Percentiles rank a stretch among this genome's conserved stretches.
phyloP scores from a whole-genome alignment of 192 early-diverging fungal genomes.

The Endogone sp. region DNA sequence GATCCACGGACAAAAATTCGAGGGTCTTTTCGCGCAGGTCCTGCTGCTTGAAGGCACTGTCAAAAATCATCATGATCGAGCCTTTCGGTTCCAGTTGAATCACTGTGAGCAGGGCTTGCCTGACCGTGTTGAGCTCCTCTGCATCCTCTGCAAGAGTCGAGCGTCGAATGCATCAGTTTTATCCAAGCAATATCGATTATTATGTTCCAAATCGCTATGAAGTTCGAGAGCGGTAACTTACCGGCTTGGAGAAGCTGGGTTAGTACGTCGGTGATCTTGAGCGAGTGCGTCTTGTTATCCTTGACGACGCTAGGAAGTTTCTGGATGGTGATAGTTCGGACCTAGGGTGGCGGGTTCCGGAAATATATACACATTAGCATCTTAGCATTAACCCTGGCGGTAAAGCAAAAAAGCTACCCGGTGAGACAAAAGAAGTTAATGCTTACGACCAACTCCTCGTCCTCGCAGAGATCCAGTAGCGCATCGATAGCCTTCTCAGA shows the following conservation, averaged over 20 bases:
- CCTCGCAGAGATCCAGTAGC: slow-evolving; percentile 33
- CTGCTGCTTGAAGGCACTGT: slow-evolving; percentile 4
- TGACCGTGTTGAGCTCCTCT: slow-evolving; percentile 14
- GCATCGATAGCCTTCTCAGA: slow-evolving; percentile 31
- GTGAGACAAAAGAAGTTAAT: not conserved
- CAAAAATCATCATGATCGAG: slow-evolving; percentile 9
- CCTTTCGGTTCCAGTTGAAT: slow-evolving; percentile 9
- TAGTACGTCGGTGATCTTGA: slow-evolving; percentile 34
- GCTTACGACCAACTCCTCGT: slow-evolving; percentile 22
- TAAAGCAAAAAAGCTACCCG: not conserved
- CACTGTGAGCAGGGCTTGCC: slow-evolving; percentile 14
- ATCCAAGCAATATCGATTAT: too few species aligned
- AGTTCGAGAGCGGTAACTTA: too few species aligned
- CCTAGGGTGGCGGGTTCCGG: slow-evolving; percentile 3
- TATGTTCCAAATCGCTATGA: too few species aligned
- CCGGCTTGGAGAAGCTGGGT: slow-evolving; percentile 35
- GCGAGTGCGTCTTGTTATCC: slow-evolving; percentile 24
- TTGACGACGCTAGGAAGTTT: slow-evolving; percentile 25
- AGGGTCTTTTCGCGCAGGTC: slow-evolving; percentile 13
- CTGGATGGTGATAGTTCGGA: slow-evolving; percentile 27
- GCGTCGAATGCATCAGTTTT: slow-evolving; percentile 22
- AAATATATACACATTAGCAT: not conserved
- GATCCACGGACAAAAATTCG: slow-evolving; percentile 13
- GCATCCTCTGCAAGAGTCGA: slow-evolving; percentile 23
- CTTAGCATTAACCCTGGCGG: not conserved